Evolutionary conservation across 163 green algal species (phyloP), one percentile per base, ranked within the genome.

Genomic region (Scenedesmus sp.): DNA sequence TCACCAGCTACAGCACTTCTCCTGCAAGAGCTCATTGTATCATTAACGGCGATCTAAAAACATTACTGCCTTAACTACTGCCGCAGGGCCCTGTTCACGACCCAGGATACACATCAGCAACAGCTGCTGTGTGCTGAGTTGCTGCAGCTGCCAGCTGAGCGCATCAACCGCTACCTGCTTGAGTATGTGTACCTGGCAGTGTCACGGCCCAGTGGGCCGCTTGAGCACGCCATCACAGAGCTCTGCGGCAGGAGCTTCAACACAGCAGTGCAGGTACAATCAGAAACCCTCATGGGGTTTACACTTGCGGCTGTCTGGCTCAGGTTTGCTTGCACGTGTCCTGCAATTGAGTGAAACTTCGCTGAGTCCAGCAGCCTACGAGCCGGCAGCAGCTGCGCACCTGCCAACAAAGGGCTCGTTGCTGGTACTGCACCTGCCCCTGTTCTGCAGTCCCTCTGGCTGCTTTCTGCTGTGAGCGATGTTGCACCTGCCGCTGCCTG

Each of bases 181-280:
- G 97, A 99, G 95, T 94, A 99, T 5, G 97, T 97, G 20, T 97
- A 98, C 90, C 91, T 99, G 54, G 95, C 96, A 60, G 95, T 98
- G 12, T 93, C 90, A n/a, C 93, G 95, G 85, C 96, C 95, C 0
- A 94, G 93, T 86, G 91, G 88, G 2, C 90, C 93, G 4, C 93
- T 99, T 77, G 97, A 99, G 90, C 94, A 94, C 26, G 96, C 98
- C 4, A 92, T 99, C 2, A 88, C 97, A 0, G 94, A 98, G 79
- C 94, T 99, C 0, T 99, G 97, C 74, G 90, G 93, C 18, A 95
- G 95, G 26, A 99, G 96, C 0, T 95, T 99, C 55, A 93, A 95
- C 52, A 94, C 99, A 54, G 97, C 97, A 2, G 95, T 99, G 81
- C 99, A 99, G 96, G 96, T 96, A 84, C 2, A 23, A 10, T 84